Evolutionary conservation across 495 filamentous ascomycete species (phyloP).

Genomic region (Daldinia concentrica): DNA sequence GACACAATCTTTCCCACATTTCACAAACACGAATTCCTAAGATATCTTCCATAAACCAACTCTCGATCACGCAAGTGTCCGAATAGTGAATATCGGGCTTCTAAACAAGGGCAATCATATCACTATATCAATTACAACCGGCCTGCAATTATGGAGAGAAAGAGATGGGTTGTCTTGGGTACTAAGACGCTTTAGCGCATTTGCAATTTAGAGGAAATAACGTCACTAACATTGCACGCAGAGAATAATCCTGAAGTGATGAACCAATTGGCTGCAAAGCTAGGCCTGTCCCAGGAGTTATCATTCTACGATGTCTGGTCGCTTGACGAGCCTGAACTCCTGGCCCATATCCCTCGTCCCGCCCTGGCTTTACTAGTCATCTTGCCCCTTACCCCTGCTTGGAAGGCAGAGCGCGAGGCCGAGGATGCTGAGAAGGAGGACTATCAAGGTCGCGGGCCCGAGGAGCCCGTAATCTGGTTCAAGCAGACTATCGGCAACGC

Average conservation of each 20-base stretch:
- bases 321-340: constrained; percentile 74
- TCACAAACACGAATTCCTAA: background rate
- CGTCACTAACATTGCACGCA: background rate
- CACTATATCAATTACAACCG: background rate
- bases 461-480: constrained; percentile 71
- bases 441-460: constrained; percentile 44
- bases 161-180: background rate
- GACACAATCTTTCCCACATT: background rate
- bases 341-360: constrained; percentile 78
- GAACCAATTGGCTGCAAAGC: constrained; percentile 72
- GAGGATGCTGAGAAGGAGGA: constrained; percentile 62
- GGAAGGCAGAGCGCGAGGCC: constrained; percentile 63
- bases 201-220: background rate
- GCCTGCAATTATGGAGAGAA: background rate
- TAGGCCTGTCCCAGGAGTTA: constrained; percentile 73
- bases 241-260: constrained; percentile 79
- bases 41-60: background rate
- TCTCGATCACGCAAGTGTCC: background rate
- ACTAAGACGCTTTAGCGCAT: background rate
- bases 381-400: constrained; percentile 71
- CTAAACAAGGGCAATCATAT: background rate
- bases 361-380: constrained; percentile 80
- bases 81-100: background rate
- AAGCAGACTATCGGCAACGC: constrained; percentile 83
- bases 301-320: constrained; percentile 84